phyloP scores from a whole-genome alignment of 2,329 filamentous ascomycete genomes.

The Beauveria pseudobassiana region DNA sequence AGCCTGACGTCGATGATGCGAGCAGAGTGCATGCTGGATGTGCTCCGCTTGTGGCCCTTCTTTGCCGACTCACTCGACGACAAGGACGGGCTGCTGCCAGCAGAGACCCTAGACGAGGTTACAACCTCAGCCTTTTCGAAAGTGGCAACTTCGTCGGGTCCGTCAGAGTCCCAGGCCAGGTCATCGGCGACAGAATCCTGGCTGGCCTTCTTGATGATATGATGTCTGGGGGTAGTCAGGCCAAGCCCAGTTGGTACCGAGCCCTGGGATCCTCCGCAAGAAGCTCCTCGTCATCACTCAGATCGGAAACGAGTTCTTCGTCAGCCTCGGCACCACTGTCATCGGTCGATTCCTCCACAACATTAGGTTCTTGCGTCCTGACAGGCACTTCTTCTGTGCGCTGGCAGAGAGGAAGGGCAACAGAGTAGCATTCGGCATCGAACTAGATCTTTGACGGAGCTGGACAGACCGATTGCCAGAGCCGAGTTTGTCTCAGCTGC shows the following conservation, averaged over 20 bases:
- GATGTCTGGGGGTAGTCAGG: not conserved
- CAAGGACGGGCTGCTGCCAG: constrained; percentile 44
- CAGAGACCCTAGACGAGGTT: constrained; percentile 49
- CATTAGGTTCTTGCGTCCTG: not conserved
- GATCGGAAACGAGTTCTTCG: constrained; percentile 1
- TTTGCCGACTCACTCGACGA: constrained; percentile 39
- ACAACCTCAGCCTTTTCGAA: constrained; percentile 53
- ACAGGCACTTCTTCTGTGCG: not conserved
- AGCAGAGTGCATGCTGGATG: constrained; percentile 46
- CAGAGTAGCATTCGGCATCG: constrained; percentile 35
- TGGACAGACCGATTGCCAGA: constrained; percentile 28
- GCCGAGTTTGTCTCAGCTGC: constrained; percentile 24
- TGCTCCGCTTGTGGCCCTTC: constrained; percentile 28
- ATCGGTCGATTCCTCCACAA: not conserved
- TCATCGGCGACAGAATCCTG: not conserved
- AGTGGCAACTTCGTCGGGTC: constrained; percentile 35
- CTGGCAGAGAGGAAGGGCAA: constrained; percentile 7
- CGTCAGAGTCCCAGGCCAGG: constrained; percentile 19
- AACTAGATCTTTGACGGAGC: constrained; percentile 39
- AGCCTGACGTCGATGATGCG: constrained; percentile 50
- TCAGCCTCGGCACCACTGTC: not conserved
- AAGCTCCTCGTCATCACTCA: not conserved
- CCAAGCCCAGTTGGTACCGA: not conserved
- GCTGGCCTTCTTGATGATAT: not conserved
- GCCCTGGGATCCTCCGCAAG: not conserved